These are phyloP conservation scores for Batrachochytrium dendrobatidis DNA, from an alignment of 371 early-diverging fungal genomes.

Conservation along the genomic window DNA sequence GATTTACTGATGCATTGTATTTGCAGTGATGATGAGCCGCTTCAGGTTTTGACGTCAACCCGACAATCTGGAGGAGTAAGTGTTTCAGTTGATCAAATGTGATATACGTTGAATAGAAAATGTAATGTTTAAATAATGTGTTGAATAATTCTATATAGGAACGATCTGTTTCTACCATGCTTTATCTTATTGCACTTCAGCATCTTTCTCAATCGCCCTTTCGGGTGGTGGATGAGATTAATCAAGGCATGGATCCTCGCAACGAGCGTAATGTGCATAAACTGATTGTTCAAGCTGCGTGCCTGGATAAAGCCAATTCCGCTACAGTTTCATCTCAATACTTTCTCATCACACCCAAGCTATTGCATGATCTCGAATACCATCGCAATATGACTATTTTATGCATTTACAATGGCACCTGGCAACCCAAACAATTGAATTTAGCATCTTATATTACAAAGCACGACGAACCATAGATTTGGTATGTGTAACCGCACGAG, in stretches of 20 bases:
- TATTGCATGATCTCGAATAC: constrained; percentile 92
- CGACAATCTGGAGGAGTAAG: constrained; percentile 95
- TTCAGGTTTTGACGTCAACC: constrained; percentile 81
- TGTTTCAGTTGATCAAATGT: background rate
- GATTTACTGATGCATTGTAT: background rate
- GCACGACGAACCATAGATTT: too few species aligned
- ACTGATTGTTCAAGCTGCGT: constrained; percentile 68
- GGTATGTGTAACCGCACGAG: too few species aligned
- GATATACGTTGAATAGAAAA: too few species aligned
- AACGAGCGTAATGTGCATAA: constrained; percentile 96
- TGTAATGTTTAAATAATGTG: too few species aligned
- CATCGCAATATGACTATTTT: constrained; percentile 87
- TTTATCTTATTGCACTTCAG: constrained; percentile 96
- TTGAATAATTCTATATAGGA: constrained; percentile 42
- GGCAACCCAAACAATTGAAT: constrained; percentile 54
- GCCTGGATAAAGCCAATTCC: constrained; percentile 55
- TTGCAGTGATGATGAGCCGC: constrained; percentile 69
- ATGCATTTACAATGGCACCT: constrained; percentile 91
- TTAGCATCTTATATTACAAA: too few species aligned
- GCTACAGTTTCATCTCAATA: constrained; percentile 43
- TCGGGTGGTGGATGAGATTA: constrained; percentile 99
- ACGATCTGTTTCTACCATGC: constrained; percentile 90
- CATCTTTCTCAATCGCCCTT: constrained; percentile 83
- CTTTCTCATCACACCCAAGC: constrained; percentile 98
- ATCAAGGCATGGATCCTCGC: constrained; percentile 99